Evolutionary conservation across 2,329 filamentous ascomycete genomes (phyloP).

Genomic region (Stagonosporopsis rhizophila): DNA sequence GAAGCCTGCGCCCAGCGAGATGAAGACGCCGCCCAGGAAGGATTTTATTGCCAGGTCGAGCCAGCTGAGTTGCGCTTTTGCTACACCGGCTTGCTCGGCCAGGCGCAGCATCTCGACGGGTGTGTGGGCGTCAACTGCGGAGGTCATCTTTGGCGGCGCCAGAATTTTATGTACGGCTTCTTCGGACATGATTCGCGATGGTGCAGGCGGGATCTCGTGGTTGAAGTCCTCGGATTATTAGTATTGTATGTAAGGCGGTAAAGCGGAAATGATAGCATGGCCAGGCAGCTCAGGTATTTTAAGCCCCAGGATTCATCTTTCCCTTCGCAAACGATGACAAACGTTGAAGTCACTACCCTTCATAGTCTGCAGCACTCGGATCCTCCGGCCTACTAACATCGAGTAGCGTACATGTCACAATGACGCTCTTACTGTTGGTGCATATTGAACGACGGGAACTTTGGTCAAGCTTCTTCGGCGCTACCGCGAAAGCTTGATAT

Average conservation of each 20-base stretch:
- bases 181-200: conserved; percentile 2
- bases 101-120: conserved; percentile 21
- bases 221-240: background rate
- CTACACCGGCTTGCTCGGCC: conserved; percentile 18
- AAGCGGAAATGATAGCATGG: background rate
- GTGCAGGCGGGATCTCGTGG: too few relatives aligned
- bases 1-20: conserved; percentile 46
- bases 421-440: conserved; percentile 1
- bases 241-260: background rate
- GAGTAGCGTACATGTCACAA: background rate
- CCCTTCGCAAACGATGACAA: conserved; percentile 6
- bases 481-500: background rate
- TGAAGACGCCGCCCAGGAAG: conserved; percentile 39
- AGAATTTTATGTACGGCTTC: conserved; percentile 15
- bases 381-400: background rate
- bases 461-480: background rate
- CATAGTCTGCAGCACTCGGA: background rate
- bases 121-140: conserved; percentile 14
- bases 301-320: background rate
- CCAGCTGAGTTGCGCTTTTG: conserved; percentile 34
- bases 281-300: background rate
- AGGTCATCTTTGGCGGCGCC: conserved; percentile 16
- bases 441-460: background rate
- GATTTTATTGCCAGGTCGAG: conserved; percentile 46
- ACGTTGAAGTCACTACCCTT: conserved; percentile 6